Conservation (phyloP, 305 asterid genomes). For the Fraxinus velutina region DNA sequence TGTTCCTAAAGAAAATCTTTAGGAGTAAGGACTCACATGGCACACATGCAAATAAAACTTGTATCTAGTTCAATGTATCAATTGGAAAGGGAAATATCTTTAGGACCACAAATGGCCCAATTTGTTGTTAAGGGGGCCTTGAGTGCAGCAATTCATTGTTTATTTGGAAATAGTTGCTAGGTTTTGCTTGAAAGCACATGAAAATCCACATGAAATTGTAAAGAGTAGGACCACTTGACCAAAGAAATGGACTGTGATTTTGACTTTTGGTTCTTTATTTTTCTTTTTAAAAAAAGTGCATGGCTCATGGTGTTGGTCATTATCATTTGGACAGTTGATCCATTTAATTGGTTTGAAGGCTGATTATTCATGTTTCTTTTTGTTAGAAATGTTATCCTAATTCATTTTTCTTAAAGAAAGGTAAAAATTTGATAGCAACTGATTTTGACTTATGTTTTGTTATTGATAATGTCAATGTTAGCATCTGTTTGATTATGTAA, state of each 20-base stretch:
- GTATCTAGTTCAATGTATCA: background rate
- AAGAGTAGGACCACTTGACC: slow-evolving; percentile 8
- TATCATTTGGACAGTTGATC: slow-evolving; percentile 5
- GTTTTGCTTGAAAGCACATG: background rate
- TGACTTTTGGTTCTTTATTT: slow-evolving; percentile 22
- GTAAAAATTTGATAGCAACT: background rate
- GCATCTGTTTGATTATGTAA: no score
- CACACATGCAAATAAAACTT: background rate
- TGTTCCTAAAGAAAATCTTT: background rate
- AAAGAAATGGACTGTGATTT: slow-evolving; percentile 6
- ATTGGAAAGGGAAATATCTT: background rate
- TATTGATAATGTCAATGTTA: background rate
- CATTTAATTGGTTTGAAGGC: background rate
- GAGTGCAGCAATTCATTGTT: background rate
- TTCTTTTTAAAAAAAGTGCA: slow-evolving; percentile 3
- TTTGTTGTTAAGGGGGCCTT: background rate
- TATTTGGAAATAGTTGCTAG: background rate
- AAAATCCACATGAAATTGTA: background rate
- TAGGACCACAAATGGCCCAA: slow-evolving; percentile 26
- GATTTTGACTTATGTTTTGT: background rate
- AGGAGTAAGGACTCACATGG: background rate
- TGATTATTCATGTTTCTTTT: background rate
- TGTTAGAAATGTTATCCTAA: background rate
- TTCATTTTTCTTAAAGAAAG: background rate
- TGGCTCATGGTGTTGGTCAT: slow-evolving; percentile 9